phyloP scores from a whole-genome alignment of 805 yeast species.

The Starmera caribaea region DNA sequence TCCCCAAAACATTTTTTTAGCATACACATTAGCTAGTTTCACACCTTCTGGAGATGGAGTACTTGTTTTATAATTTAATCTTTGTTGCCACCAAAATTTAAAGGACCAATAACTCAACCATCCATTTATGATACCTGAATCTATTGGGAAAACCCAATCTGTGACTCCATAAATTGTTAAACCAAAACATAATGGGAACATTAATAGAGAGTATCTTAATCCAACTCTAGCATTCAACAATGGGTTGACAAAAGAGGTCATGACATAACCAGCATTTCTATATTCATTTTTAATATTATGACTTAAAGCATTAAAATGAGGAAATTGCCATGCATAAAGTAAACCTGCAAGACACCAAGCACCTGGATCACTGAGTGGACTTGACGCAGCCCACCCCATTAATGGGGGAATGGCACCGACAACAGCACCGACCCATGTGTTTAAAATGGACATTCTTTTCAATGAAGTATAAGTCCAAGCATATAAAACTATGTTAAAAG shows the following conservation, averaged over 20 bases:
- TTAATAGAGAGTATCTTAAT: conserved; percentile 75
- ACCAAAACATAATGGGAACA: conserved; percentile 91
- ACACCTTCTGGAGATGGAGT: conserved; percentile 46
- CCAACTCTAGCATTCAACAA: conserved; percentile 89
- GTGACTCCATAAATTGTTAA: conserved; percentile 71
- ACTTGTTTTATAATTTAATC: conserved; percentile 37
- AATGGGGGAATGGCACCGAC: conserved; percentile 98
- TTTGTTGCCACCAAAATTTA: conserved; percentile 82
- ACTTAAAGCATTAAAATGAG: conserved; percentile 89
- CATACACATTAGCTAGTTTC: conserved; percentile 53
- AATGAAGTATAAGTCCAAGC: conserved; percentile 88
- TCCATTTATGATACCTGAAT: conserved; percentile 71
- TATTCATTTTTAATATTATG: conserved; percentile 86
- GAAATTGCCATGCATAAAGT: conserved; percentile 96
- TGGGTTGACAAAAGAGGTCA: conserved; percentile 94
- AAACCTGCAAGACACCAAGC: conserved; percentile 91
- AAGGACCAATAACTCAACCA: conserved; percentile 79
- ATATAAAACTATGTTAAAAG: conserved; percentile 69
- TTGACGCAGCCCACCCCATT: conserved; percentile 98
- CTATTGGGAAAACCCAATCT: conserved; percentile 73
- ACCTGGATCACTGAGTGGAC: conserved; percentile 73
- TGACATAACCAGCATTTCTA: conserved; percentile 89
- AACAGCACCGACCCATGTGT: conserved; percentile 98
- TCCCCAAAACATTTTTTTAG: conserved; percentile 86
- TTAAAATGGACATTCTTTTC: conserved; percentile 73